Evolutionary conservation across 345 rosid genomes (phyloP).

Genomic region (Gossypium stocksii): DNA sequence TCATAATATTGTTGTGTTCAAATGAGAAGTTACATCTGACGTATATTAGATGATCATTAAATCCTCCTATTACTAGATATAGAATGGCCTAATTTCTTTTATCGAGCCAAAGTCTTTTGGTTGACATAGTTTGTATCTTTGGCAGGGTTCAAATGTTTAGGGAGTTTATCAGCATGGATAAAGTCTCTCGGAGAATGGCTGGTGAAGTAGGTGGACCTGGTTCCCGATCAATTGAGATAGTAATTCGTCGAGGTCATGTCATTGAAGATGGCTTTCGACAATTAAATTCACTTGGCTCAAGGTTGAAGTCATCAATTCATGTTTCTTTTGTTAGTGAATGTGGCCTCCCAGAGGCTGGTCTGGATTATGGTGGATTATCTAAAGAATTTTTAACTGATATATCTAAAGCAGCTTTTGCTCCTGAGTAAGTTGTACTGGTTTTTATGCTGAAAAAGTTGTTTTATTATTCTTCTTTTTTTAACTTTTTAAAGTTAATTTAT

Average conservation of each 20-base stretch:
- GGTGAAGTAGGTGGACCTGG: constrained; percentile 88
- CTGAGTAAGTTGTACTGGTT: constrained; percentile 61
- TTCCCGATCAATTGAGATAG: constrained; percentile 77
- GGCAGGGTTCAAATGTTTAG: constrained; percentile 94
- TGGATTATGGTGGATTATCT: constrained; percentile 95
- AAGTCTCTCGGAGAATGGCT: constrained; percentile 78
- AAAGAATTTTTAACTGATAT: constrained; percentile 95
- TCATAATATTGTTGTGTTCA: background rate
- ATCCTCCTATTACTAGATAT: background rate
- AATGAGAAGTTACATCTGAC: background rate
- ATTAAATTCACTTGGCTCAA: constrained; percentile 71
- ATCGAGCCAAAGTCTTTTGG: background rate
- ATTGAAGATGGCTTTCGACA: constrained; percentile 94
- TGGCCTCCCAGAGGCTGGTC: constrained; percentile 98
- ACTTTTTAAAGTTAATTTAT: constrained; percentile 6
- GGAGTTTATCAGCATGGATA: constrained; percentile 88
- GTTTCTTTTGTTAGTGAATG: constrained; percentile 94
- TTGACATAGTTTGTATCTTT: constrained; percentile 27
- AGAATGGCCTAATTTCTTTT: constrained; percentile 1
- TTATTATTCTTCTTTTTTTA: background rate
- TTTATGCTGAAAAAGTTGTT: background rate
- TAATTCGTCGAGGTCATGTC: constrained; percentile 81
- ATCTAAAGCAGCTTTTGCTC: constrained; percentile 84
- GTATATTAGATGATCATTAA: background rate
- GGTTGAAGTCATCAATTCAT: constrained; percentile 84